Conservation (phyloP, 176 grass and related monocot species). For the Bothriochloa decipiens region DNA sequence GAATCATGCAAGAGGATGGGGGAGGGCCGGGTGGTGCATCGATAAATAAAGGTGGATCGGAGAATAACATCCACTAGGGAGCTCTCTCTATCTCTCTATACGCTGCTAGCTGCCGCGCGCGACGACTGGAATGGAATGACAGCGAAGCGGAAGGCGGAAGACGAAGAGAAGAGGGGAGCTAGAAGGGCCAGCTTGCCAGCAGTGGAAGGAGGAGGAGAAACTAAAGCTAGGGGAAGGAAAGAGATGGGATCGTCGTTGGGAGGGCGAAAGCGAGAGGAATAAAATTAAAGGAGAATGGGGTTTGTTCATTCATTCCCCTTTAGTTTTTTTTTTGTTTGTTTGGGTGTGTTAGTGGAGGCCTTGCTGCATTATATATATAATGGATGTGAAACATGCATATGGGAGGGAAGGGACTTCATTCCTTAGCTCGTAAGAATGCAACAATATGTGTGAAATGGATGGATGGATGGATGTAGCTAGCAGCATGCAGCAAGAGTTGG, state of each 20-base stretch:
- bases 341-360: constrained; percentile 50
- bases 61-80: constrained; percentile 68
- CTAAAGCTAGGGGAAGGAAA: constrained; percentile 20
- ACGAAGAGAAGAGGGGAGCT: constrained; percentile 1
- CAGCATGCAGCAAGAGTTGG: neutral
- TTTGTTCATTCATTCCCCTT: constrained; percentile 12
- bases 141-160: neutral
- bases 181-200: neutral
- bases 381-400: constrained; percentile 61
- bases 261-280: constrained; percentile 54
- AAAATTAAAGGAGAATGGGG: constrained; percentile 60
- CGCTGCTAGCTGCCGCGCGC: neutral
- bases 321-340: constrained; percentile 11
- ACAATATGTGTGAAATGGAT: constrained; percentile 20
- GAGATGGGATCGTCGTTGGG: constrained; percentile 1
- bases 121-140: constrained; percentile 29
- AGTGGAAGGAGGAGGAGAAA: constrained; percentile 23
- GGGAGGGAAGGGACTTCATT: constrained; percentile 41
- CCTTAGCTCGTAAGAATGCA: constrained; percentile 53
- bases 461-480: constrained; percentile 27
- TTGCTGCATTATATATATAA: constrained; percentile 60
- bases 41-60: constrained; percentile 51
- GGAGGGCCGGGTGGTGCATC: neutral
- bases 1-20: constrained; percentile 51
- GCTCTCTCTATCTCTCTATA: neutral